Conservation (phyloP, 192 early-diverging fungal genomes). For the Phycomyces nitens region DNA sequence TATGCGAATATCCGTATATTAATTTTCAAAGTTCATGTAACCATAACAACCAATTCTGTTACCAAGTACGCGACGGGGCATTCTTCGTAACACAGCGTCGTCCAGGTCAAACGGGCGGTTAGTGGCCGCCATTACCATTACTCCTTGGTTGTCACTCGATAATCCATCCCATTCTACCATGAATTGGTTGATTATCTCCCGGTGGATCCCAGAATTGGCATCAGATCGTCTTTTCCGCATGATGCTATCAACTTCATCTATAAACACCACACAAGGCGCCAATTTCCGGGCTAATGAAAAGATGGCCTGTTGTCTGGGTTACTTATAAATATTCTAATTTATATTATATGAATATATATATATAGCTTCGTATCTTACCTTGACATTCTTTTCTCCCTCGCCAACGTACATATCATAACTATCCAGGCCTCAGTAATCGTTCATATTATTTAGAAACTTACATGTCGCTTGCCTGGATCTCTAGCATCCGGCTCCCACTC, state of each 20-base stretch:
- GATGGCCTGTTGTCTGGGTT: constrained; percentile 48
- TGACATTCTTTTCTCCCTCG: constrained; percentile 95
- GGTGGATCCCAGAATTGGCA: constrained; percentile 56
- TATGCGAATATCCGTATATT: constrained; percentile 22
- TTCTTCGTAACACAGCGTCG: constrained; percentile 88
- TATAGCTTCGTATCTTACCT: constrained; percentile 19
- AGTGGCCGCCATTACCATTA: constrained; percentile 89
- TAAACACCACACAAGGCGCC: constrained; percentile 93
- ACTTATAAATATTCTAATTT: too few relatives aligned
- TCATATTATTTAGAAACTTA: constrained; percentile 9
- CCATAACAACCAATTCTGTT: constrained; percentile 9
- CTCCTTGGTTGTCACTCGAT: constrained; percentile 66
- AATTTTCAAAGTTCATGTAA: neutral
- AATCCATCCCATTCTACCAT: constrained; percentile 98
- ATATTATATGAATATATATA: too few relatives aligned
- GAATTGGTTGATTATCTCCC: constrained; percentile 90
- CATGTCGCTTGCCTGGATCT: constrained; percentile 74
- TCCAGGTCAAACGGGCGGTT: constrained; percentile 97
- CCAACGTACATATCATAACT: constrained; percentile 87
- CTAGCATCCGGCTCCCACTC: constrained; percentile 73
- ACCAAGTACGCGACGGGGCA: constrained; percentile 86
- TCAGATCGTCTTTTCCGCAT: constrained; percentile 66
- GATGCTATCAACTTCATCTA: constrained; percentile 94
- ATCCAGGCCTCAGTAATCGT: neutral
- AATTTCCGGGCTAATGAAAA: constrained; percentile 91